These are phyloP conservation scores for Halophytophthora polymorphica DNA, from an alignment of 352 stramenopile genomes.

Conservation along the genomic window DNA sequence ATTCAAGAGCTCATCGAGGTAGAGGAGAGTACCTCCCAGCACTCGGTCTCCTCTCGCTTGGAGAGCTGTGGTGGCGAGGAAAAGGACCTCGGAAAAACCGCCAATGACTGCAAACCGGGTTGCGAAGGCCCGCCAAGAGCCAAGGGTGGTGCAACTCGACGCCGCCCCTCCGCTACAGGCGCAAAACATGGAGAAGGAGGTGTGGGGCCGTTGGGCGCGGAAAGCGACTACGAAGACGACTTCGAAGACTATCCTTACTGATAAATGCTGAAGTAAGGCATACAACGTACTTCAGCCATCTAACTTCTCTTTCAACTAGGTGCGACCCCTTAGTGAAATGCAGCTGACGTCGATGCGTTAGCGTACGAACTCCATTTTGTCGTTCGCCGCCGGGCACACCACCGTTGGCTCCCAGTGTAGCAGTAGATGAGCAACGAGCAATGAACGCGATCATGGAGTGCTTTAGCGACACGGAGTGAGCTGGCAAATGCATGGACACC, in stretches of 20 bases:
- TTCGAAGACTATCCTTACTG: slow-evolving; percentile 62
- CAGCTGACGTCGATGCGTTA: too few relatives aligned
- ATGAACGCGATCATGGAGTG: too few relatives aligned
- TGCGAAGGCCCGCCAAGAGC: slow-evolving; percentile 4
- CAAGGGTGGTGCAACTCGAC: slow-evolving; percentile 9
- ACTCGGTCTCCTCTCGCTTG: slow-evolving; percentile 7
- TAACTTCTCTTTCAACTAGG: too few relatives aligned
- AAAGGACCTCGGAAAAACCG: not conserved
- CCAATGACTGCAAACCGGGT: slow-evolving; percentile 12
- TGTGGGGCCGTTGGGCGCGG: slow-evolving; percentile 43
- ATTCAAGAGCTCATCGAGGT: slow-evolving; percentile 83
- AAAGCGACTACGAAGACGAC: slow-evolving; percentile 72
- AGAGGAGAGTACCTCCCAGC: slow-evolving; percentile 29
- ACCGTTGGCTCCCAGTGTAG: too few relatives aligned
- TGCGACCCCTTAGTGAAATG: too few relatives aligned
- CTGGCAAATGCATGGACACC: too few relatives aligned
- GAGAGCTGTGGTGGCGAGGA: slow-evolving; percentile 1
- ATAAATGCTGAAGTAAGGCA: not conserved
- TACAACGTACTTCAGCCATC: too few relatives aligned
- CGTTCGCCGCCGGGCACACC: too few relatives aligned
- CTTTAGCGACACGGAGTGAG: too few relatives aligned
- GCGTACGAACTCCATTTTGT: too few relatives aligned
- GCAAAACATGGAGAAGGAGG: slow-evolving; percentile 12
- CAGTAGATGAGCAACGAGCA: too few relatives aligned
- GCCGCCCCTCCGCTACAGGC: slow-evolving; percentile 8